Evolutionary conservation across 176 grass and related monocot genomes (phyloP).

Genomic region (Cymbopogon citratus): DNA sequence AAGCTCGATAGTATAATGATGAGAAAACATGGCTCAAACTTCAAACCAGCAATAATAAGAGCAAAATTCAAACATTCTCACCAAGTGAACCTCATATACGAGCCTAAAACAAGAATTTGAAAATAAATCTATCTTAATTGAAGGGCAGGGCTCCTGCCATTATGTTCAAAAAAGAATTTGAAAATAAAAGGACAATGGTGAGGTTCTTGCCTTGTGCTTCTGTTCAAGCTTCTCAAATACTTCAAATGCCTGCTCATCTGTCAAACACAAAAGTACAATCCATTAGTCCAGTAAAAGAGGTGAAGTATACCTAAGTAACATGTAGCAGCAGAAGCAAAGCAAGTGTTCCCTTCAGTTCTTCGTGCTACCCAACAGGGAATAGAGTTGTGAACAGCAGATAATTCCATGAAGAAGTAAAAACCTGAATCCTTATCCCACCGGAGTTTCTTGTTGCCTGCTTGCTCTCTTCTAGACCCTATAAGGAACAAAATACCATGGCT

Average conservation of each 20-base stretch:
- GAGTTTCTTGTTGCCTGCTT: constrained; percentile 52
- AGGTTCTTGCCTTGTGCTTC: constrained; percentile 26
- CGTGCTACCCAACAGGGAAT: neutral
- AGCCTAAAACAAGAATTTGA: neutral
- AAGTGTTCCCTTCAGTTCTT: neutral
- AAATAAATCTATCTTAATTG: no score
- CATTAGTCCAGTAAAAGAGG: neutral
- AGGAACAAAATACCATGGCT: neutral
- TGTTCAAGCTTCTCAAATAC: constrained; percentile 45
- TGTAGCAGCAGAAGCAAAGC: neutral
- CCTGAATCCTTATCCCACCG: constrained; percentile 61
- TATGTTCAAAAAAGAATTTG: no score
- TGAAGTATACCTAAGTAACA: neutral
- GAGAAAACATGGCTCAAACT: constrained; percentile 9
- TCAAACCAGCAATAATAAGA: neutral
- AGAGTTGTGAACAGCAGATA: neutral
- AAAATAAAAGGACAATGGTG: neutral
- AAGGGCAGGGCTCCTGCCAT: no score
- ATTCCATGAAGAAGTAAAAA: neutral
- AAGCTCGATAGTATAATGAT: neutral
- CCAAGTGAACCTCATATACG: neutral
- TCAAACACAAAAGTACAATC: neutral
- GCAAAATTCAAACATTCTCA: neutral
- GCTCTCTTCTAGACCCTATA: constrained; percentile 36
- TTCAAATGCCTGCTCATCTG: constrained; percentile 32